These are phyloP conservation scores for Hypoxylon rickii DNA, from an alignment of 495 filamentous ascomycete species.

Conservation along the genomic window DNA sequence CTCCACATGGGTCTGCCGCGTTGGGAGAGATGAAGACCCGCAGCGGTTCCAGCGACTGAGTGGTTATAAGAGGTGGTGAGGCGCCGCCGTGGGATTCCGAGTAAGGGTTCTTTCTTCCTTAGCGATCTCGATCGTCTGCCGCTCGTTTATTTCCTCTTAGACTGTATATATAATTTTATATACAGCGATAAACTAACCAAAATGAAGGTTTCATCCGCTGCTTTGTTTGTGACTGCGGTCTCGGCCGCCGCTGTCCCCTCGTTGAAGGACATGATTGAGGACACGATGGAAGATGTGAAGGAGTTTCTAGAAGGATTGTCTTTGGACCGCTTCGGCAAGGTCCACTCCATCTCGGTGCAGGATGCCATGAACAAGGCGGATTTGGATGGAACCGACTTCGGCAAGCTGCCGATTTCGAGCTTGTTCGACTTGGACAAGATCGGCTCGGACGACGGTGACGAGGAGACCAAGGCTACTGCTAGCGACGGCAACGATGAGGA, in stretches of 20 bases:
- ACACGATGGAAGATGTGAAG: not conserved
- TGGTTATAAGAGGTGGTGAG: conserved; percentile 22
- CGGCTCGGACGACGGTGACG: not conserved
- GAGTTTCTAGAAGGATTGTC: conserved; percentile 21
- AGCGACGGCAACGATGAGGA: not conserved
- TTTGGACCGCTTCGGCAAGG: conserved; percentile 27
- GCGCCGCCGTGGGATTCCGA: conserved; percentile 11
- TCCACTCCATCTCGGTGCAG: conserved; percentile 28
- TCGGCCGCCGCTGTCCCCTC: conserved; percentile 34
- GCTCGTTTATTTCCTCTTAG: conserved; percentile 20
- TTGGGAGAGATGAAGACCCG: conserved; percentile 20
- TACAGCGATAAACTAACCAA: conserved; percentile 20
- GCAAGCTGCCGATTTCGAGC: conserved; percentile 30
- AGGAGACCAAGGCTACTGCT: not conserved
- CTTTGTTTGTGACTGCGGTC: conserved; percentile 35
- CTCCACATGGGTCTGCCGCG: conserved; percentile 17
- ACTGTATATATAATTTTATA: conserved; percentile 28
- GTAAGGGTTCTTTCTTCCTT: conserved; percentile 2
- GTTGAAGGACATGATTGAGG: not conserved
- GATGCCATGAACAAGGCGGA: conserved; percentile 27
- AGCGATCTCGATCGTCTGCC: conserved; percentile 36
- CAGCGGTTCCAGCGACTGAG: conserved; percentile 9
- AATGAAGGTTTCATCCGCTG: conserved; percentile 37
- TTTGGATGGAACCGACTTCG: conserved; percentile 36
- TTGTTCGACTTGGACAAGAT: not conserved